phyloP scores from a whole-genome alignment of 2,329 filamentous ascomycete genomes.

The Alternaria conjuncta region DNA sequence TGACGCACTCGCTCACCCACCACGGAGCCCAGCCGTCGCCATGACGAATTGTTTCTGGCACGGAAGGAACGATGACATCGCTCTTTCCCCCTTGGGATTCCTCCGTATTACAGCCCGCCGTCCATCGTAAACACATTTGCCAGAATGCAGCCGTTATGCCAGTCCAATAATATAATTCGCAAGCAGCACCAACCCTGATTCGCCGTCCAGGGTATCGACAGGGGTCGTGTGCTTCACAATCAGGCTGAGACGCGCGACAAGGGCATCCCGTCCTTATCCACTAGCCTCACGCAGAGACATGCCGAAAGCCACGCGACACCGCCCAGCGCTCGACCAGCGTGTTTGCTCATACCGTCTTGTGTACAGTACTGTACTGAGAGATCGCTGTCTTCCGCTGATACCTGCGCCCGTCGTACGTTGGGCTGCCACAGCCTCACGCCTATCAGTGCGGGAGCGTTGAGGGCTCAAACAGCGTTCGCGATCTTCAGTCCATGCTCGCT shows the following conservation, averaged over 20 bases:
- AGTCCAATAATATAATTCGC: slow-evolving; percentile 44
- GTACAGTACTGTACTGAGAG: neutral
- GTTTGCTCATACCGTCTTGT: slow-evolving; percentile 6
- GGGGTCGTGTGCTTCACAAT: slow-evolving; percentile 9
- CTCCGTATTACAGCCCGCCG: slow-evolving; percentile 26
- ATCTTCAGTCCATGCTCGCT: slow-evolving; percentile 10
- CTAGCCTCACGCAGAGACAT: slow-evolving; percentile 15
- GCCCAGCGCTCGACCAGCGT: neutral
- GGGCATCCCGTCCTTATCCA: slow-evolving; percentile 20
- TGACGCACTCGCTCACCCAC: slow-evolving; percentile 1
- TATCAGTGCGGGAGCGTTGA: neutral
- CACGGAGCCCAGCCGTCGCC: slow-evolving; percentile 3
- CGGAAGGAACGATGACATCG: slow-evolving; percentile 23
- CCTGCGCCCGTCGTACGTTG: neutral
- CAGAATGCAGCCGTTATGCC: slow-evolving; percentile 29
- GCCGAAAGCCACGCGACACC: slow-evolving; percentile 17
- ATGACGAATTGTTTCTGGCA: slow-evolving; percentile 23
- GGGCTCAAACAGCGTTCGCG: neutral
- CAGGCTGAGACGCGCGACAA: slow-evolving; percentile 35
- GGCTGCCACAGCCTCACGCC: neutral
- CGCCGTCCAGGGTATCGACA: slow-evolving; percentile 7
- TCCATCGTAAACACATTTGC: slow-evolving; percentile 26
- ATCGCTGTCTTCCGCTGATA: neutral
- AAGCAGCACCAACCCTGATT: slow-evolving; percentile 26
- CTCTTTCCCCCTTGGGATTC: slow-evolving; percentile 18